Percentiles rank a stretch among this genome's conserved stretches.
phyloP scores from a whole-genome alignment of 2,329 filamentous ascomycete genomes.

The Fusarium redolens region DNA sequence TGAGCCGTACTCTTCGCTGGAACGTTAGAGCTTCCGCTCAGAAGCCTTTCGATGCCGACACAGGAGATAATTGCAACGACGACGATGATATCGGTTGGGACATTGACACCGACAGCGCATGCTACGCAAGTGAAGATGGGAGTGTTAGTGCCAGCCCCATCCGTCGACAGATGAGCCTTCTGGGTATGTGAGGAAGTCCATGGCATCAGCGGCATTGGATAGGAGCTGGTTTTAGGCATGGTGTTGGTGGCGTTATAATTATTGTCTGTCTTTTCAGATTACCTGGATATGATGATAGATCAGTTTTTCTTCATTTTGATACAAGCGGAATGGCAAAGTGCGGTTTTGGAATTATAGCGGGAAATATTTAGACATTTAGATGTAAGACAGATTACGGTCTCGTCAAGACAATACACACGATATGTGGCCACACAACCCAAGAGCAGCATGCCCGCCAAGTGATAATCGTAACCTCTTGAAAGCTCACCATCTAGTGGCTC shows the following conservation, averaged over 20 bases:
- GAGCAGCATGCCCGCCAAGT: not conserved
- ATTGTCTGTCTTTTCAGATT: slow-evolving; percentile 9
- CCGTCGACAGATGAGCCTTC: slow-evolving; percentile 77
- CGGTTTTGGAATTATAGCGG: not conserved
- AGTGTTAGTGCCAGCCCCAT: slow-evolving; percentile 75
- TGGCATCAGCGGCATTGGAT: not conserved
- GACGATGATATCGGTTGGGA: slow-evolving; percentile 81
- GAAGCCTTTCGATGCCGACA: slow-evolving; percentile 80
- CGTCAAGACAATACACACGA: slow-evolving; percentile 2
- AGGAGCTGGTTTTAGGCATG: slow-evolving; percentile 25
- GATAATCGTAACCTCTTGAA: not conserved
- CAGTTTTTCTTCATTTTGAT: not conserved
- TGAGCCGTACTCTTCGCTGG: slow-evolving; percentile 92
- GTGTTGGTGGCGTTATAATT: slow-evolving; percentile 38
- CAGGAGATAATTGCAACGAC: slow-evolving; percentile 55
- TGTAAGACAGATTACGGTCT: not conserved
- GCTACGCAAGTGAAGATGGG: slow-evolving; percentile 78
- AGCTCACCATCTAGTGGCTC: not conserved
- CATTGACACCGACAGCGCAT: slow-evolving; percentile 88
- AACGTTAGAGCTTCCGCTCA: slow-evolving; percentile 93
- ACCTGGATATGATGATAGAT: slow-evolving; percentile 8
- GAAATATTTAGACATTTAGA: slow-evolving; percentile 26
- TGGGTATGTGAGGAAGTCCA: slow-evolving; percentile 57
- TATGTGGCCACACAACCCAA: not conserved
- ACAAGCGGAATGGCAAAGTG: not conserved